Base-by-base conservation (phyloP, 371 early-diverging fungal genomes). In the Syncephalastrum racemosum region DNA sequence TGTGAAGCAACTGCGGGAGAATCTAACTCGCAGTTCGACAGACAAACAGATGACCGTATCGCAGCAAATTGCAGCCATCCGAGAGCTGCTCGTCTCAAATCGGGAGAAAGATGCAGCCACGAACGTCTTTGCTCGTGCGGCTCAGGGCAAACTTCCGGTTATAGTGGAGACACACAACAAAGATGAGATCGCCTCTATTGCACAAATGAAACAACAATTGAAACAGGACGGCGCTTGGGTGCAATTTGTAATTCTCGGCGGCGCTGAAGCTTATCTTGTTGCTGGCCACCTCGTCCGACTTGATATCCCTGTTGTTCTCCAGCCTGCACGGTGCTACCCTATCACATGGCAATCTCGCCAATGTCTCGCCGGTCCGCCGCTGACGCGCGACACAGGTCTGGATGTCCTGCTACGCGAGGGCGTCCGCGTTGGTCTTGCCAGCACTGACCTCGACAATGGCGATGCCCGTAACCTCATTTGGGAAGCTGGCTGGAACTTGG, bases 221-320 rank as follows among this genome's bases (percentile, higher is more conserved):
- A 8, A 50, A 13, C 8, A 42, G 12, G 2, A 46, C 6, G 53
- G 54, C 18, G 54, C 56, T 12, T 52, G 60, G 16, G 74, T 83
- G 27, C 66, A 75, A 27, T 73, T 83, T 53, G 67, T 83, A 8
- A 68, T 88, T 45, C 52, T 79, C 10, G 89, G 92, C 23, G 92
- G 87, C 10, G 74, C 82, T n/a, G 93, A 92, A 64, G 84, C 92
- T 8, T 79, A 86, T 74, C 57, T 82, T 3, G 83, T 90, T 0
- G 90, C 89, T 0, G 73, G 76, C 4, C 76, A 85, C 50, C 61
- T 90, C 14, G 76, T 76, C 14, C 63, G 71, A 10, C 58, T 70
- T 4, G 59, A 81, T 14, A 77, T 87, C 7, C 80, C 88, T 15
- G 89, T 91, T 1, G 65, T 93, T 18, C 66, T 93, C 40, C 66